Base-by-base conservation (phyloP, 768 basidiomycete species). In the Lactarius evosmus region DNA sequence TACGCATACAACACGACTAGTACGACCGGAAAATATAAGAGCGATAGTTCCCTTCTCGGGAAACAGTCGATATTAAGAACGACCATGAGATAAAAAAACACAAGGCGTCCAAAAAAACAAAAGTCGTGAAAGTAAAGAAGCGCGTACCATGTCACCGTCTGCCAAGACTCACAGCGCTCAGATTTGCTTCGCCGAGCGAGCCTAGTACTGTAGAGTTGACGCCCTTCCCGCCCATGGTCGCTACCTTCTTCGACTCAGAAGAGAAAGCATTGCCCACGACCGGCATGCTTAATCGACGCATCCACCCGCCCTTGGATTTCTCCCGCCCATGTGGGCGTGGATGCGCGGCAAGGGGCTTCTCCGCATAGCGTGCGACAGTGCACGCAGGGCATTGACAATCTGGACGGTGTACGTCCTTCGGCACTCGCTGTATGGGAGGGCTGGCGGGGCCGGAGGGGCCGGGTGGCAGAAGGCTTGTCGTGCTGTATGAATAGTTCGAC, bases 281-380 rank as follows among this genome's bases (percentile, higher is more conserved):
- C 1, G 89, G 89, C 87, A 91, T 89, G 68, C 90, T 91, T 62
- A 92, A 72, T 60, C 89, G 78, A 25, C 89, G 77, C 66, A 91
- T 88, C 90, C 90, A 91, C 0, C 87, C 83, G 62, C 82, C 87
- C 9, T 84, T 78, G 68, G 86, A 86, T 58, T 85, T 82, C 49
- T 80, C 72, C 33, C 80, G 82, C n/a, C 77, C 76, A 17, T 78
- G 78, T 29, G 79, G 78, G 17, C 78, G 78, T 30, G 78, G 78
- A 12, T 78, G 77, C 33, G 79, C 70, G 61, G 79, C 76, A 27
- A 74, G 72, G 49, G 71, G 65, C 22, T 72, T 63, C 25, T 72
- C 65, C 61, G 67, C 14, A 71, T 89, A 89, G 66, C 85, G 84
- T 54, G 75, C 74, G 14, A 80, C 77, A 5, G 88, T 87, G 68